Evolutionary conservation across 2,329 filamentous ascomycete genomes (phyloP).

Genomic region (Penicillium vulpinum): DNA sequence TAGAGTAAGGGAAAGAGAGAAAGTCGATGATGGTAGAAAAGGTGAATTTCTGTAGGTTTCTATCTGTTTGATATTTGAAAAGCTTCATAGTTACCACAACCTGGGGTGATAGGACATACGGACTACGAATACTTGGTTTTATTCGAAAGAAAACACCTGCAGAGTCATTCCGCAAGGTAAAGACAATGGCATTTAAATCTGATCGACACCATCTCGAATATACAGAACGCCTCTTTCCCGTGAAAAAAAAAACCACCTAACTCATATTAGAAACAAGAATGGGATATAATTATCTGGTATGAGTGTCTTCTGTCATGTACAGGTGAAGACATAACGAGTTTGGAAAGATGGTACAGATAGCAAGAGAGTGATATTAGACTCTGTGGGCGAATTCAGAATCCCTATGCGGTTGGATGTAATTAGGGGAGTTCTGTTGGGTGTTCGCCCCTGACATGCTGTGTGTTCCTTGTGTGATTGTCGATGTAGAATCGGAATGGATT

Average conservation of each 20-base stretch:
- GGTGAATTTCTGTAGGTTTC: background rate
- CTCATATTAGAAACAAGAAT: conserved; percentile 10
- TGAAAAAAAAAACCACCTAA: background rate
- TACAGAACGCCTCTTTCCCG: conserved; percentile 1
- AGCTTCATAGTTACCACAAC: background rate
- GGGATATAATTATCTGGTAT: conserved; percentile 6
- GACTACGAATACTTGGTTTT: background rate
- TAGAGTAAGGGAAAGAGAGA: background rate
- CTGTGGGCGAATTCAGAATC: background rate
- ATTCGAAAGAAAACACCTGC: background rate
- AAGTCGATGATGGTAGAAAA: background rate
- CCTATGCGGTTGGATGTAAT: background rate
- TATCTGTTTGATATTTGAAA: background rate
- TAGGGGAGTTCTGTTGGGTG: background rate
- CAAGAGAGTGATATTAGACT: background rate
- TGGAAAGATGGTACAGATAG: background rate
- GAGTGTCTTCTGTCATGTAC: conserved; percentile 13
- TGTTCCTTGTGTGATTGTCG: background rate
- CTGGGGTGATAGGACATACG: background rate
- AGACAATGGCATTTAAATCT: background rate
- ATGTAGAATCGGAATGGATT: background rate
- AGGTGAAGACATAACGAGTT: conserved; percentile 2
- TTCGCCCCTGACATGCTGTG: background rate
- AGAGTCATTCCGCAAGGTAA: background rate
- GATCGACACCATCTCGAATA: background rate